phyloP scores from a whole-genome alignment of 306 rosid species.

The Quercus ilex region DNA sequence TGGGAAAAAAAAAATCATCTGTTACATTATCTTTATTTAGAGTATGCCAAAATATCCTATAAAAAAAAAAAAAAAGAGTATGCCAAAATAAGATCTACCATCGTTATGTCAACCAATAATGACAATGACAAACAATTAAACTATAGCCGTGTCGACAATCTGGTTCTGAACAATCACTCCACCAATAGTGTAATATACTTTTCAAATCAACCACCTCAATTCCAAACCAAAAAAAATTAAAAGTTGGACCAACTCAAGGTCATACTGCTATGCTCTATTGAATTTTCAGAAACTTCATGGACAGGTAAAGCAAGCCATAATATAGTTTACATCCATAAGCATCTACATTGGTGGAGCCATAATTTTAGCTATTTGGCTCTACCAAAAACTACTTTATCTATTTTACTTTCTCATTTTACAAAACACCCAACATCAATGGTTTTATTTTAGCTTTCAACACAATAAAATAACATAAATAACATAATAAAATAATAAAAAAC shows the following conservation, averaged over 20 bases:
- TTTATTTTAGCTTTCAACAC: too few relatives aligned
- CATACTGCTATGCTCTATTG: not conserved
- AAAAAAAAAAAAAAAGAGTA: too few relatives aligned
- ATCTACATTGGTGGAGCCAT: too few relatives aligned
- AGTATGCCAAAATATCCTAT: not conserved
- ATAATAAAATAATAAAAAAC: too few relatives aligned
- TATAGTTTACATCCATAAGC: not conserved
- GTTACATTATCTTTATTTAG: not conserved
- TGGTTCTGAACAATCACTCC: not conserved
- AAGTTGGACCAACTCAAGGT: not conserved
- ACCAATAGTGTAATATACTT: not conserved
- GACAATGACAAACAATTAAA: not conserved
- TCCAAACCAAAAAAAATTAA: not conserved
- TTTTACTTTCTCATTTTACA: too few relatives aligned
- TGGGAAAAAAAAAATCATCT: not conserved
- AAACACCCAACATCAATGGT: too few relatives aligned
- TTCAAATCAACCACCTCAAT: not conserved
- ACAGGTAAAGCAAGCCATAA: not conserved
- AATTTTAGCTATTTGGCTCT: too few relatives aligned
- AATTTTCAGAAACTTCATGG: not conserved
- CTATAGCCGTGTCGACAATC: not conserved
- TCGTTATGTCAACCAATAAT: too few relatives aligned
- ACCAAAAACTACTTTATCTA: too few relatives aligned
- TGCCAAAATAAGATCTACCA: not conserved
- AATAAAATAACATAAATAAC: too few relatives aligned